These are phyloP conservation scores for Aspergillus fijiensis DNA, from an alignment of 2,329 filamentous ascomycete genomes.

Conservation along the genomic window DNA sequence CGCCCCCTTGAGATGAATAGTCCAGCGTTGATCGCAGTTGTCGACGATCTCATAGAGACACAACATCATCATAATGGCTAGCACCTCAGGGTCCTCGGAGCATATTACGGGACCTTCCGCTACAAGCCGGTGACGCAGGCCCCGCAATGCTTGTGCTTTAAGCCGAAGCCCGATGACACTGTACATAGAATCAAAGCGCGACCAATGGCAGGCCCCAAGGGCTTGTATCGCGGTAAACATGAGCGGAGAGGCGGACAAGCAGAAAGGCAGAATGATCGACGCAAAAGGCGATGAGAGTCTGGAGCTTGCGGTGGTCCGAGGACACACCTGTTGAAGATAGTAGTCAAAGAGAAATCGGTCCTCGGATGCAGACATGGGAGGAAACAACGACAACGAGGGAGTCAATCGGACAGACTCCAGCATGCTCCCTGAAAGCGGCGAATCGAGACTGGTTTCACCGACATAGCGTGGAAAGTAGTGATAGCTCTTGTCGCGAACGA, in stretches of 20 bases:
- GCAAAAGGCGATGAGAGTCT: slow-evolving; percentile 39
- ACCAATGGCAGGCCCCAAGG: slow-evolving; percentile 40
- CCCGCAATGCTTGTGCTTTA: slow-evolving; percentile 39
- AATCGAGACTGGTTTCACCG: slow-evolving; percentile 1
- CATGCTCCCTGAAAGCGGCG: background rate
- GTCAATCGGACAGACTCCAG: slow-evolving; percentile 7
- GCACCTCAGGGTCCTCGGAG: slow-evolving; percentile 34
- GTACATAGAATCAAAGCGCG: slow-evolving; percentile 32
- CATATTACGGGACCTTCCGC: slow-evolving; percentile 28
- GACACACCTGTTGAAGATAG: slow-evolving; percentile 43
- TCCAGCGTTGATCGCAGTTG: slow-evolving; percentile 48
- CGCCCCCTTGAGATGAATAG: slow-evolving; percentile 49
- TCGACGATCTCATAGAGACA: slow-evolving; percentile 49
- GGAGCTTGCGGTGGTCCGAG: slow-evolving; percentile 41
- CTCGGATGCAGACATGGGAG: slow-evolving; percentile 29
- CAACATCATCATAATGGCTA: slow-evolving; percentile 49
- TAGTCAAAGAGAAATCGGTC: slow-evolving; percentile 40
- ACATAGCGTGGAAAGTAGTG: background rate
- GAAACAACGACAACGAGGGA: slow-evolving; percentile 29
- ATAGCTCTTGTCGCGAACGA: slow-evolving; percentile 7
- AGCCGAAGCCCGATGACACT: slow-evolving; percentile 36
- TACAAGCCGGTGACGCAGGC: slow-evolving; percentile 37
- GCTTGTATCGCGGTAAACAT: slow-evolving; percentile 42
- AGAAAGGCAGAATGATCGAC: slow-evolving; percentile 42
- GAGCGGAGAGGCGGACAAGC: slow-evolving; percentile 38